Conservation (phyloP, 805 yeast genomes). For the Candida ascalaphidarum region DNA sequence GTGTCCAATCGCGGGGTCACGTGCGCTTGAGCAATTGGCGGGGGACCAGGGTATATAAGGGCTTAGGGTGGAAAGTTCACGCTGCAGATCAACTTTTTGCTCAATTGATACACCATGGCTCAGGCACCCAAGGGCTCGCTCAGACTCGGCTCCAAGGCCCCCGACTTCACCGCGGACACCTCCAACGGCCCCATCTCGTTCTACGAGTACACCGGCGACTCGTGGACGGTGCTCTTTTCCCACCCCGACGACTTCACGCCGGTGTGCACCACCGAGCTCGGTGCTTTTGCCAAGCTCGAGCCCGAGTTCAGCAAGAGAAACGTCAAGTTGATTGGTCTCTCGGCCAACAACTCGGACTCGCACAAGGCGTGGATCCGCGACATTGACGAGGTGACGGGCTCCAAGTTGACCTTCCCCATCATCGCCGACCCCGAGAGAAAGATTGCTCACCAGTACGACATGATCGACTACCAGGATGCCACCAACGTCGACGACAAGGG, state of each 20-base stretch:
- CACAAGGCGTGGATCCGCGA: slow-evolving; percentile 87
- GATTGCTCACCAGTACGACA: slow-evolving; percentile 76
- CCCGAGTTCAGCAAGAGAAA: slow-evolving; percentile 82
- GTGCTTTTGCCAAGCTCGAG: slow-evolving; percentile 85
- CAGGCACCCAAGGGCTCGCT: slow-evolving; percentile 16
- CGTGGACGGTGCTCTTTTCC: slow-evolving; percentile 84
- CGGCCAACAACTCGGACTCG: slow-evolving; percentile 74
- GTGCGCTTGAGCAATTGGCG: no score
- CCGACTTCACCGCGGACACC: slow-evolving; percentile 78
- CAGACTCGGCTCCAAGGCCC: slow-evolving; percentile 80
- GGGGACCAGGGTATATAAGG: no score
- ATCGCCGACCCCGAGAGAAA: slow-evolving; percentile 82
- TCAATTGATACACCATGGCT: no score
- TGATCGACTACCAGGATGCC: slow-evolving; percentile 83
- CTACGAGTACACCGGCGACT: slow-evolving; percentile 79
- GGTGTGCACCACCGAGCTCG: slow-evolving; percentile 92
- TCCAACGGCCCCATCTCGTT: slow-evolving; percentile 78
- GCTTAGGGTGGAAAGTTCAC: no score
- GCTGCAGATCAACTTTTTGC: no score
- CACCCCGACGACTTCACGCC: slow-evolving; percentile 98
- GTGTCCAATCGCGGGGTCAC: no score
- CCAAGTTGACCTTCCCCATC: slow-evolving; percentile 78
- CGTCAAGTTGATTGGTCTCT: slow-evolving; percentile 82
- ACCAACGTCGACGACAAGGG: slow-evolving; percentile 61
- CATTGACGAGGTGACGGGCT: slow-evolving; percentile 77